phyloP scores from a whole-genome alignment of 1,139 yeast species.

The Yamadazyma dendronema region DNA sequence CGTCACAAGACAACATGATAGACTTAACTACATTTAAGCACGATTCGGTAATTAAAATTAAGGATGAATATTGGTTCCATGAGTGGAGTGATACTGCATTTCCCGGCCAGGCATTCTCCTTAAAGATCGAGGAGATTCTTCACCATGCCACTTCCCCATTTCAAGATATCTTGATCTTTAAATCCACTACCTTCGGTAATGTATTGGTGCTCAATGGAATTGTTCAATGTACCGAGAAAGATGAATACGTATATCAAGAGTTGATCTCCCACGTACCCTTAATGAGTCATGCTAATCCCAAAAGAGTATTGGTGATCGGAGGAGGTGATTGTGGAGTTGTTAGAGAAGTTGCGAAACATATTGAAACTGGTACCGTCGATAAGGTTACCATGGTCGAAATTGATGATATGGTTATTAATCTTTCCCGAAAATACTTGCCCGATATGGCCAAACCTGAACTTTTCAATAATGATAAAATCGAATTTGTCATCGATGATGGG shows the following conservation, averaged over 20 bases:
- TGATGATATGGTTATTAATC: constrained; percentile 79
- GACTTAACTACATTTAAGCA: constrained; percentile 23
- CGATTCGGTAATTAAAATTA: constrained; percentile 25
- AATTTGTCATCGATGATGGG: constrained; percentile 82
- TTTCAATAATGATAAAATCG: constrained; percentile 71
- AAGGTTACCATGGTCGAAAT: constrained; percentile 83
- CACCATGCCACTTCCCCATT: constrained; percentile 36
- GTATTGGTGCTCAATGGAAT: constrained; percentile 85
- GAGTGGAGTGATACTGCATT: constrained; percentile 36
- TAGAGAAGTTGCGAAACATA: constrained; percentile 80
- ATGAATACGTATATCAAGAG: constrained; percentile 89
- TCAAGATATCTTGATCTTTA: constrained; percentile 64
- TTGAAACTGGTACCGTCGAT: constrained; percentile 50
- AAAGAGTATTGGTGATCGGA: constrained; percentile 79
- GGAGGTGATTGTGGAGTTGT: constrained; percentile 96
- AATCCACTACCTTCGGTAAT: constrained; percentile 74
- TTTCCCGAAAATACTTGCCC: constrained; percentile 75
- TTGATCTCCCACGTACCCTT: constrained; percentile 81
- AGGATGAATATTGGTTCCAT: constrained; percentile 39
- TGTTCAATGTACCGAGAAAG: constrained; percentile 85
- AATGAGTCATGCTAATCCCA: constrained; percentile 72
- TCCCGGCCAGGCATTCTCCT: constrained; percentile 47
- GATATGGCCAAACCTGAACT: constrained; percentile 55
- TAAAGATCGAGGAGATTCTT: constrained; percentile 32
- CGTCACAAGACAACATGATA: constrained; percentile 5